Evolutionary conservation across 352 stramenopile genomes (phyloP).

Genomic region (Phytopythium cucurbitacearum): DNA sequence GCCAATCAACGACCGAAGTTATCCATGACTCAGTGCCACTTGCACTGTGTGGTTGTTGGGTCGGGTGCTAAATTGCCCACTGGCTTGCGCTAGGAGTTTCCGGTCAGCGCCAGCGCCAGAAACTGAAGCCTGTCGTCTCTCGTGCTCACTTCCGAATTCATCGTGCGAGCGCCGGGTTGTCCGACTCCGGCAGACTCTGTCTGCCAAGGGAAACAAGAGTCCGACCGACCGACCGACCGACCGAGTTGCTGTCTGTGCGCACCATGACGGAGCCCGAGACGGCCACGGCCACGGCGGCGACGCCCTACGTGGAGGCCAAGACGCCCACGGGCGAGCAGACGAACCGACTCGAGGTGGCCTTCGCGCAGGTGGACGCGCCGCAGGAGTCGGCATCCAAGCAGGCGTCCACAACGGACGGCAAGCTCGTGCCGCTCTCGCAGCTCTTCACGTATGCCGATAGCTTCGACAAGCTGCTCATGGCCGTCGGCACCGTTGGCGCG

Average conservation of each 20-base stretch:
- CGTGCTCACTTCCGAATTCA: background rate
- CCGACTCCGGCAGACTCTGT: background rate
- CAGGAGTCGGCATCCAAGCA: slow-evolving; percentile 15
- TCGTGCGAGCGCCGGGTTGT: background rate
- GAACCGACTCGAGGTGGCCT: slow-evolving; percentile 13
- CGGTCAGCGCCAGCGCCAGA: too few relatives aligned
- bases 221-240: background rate
- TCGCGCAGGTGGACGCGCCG: slow-evolving; percentile 6
- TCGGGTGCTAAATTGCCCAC: too few relatives aligned
- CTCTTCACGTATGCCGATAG: slow-evolving; percentile 50
- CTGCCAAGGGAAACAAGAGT: background rate
- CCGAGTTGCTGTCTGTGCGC: background rate
- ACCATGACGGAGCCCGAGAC: background rate
- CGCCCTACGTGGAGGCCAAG: slow-evolving; percentile 4
- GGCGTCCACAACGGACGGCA: slow-evolving; percentile 11
- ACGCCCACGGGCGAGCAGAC: slow-evolving; percentile 7
- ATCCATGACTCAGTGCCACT: too few relatives aligned
- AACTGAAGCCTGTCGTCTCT: background rate
- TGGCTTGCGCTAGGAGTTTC: too few relatives aligned
- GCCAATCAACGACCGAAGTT: background rate
- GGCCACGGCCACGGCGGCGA: background rate
- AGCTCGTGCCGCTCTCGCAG: slow-evolving; percentile 35
- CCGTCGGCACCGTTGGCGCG: slow-evolving; percentile 20
- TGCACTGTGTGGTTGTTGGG: too few relatives aligned
- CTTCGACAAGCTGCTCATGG: slow-evolving; percentile 34